Evolutionary conservation across 2,329 filamentous ascomycete species (phyloP), one percentile per base, ranked within the genome.

Genomic region (Fusarium begoniae): DNA sequence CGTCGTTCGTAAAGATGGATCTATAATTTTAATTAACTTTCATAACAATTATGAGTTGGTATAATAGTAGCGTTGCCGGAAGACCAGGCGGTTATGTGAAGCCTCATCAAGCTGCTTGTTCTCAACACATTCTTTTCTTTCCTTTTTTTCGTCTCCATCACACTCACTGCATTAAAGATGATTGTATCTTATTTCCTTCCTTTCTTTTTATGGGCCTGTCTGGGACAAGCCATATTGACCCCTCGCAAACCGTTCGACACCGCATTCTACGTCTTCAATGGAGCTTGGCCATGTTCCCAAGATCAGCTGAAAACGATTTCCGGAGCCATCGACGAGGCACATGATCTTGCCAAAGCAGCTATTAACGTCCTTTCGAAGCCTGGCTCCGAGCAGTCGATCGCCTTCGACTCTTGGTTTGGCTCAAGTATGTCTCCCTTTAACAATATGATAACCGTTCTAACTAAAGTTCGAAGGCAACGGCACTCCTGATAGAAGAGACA

Each of bases 281-380:
- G 55, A 18, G 41, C 40, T 17, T 58, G 55, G 55, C 41, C 55
- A 37, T 58, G 55, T 37, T 58, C 55, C 6, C 41, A 58, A 26
- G 55, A 58, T 2, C 55, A 58, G 11, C 55, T 58, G 1, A 48
- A 58, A 22, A 58, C 32, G 15, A 58, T 58, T 3, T 48, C 55
- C 4, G 12, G 22, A 0, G 55, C 40, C 18, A 58, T 58, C 1
- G 55, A 48, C 14, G 55, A 58, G 14, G 55, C 55, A 5, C 55
- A 58, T 6, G 14, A 20, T 10, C 41, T 58, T n/a, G 20, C 55
- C 14, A 48, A 48, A 8, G n/a, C 55, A 22, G 55, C 55, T 15
- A 48, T 58, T 4, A 32, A 6, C 11, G 30, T 22, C 0, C 55
- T 58, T 17, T 48, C 41, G 1, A 58, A 37, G n/a, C 0, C 55